phyloP scores from a whole-genome alignment of 495 filamentous ascomycete species.

The Talaromyces proteolyticus region DNA sequence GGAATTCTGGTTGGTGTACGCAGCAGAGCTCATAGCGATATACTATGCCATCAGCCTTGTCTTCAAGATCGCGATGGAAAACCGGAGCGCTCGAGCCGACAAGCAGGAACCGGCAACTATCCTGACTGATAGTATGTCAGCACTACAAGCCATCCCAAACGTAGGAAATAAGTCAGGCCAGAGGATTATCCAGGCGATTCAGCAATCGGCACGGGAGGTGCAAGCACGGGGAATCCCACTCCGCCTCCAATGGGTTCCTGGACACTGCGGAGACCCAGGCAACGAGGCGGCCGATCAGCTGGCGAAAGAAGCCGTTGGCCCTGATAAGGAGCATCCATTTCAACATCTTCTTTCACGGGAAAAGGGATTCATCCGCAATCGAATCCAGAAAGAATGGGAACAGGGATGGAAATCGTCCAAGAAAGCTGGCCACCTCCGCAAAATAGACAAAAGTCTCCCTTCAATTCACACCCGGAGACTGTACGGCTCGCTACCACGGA shows the following conservation, averaged over 20 bases:
- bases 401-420: conserved; percentile 8
- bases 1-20: conserved; percentile 17
- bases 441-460: conserved; percentile 11
- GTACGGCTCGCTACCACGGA: conserved; percentile 10
- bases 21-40: conserved; percentile 16
- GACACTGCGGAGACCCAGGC: conserved; percentile 4
- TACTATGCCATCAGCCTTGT: conserved; percentile 15
- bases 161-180: conserved; percentile 14
- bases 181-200: conserved; percentile 11
- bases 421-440: conserved; percentile 8
- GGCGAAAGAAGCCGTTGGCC: conserved; percentile 7
- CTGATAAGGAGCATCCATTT: conserved; percentile 9
- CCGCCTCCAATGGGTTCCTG: conserved; percentile 15
- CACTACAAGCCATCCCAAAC: conserved; percentile 12
- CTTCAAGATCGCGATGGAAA: conserved; percentile 3
- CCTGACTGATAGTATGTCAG: conserved; percentile 14
- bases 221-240: conserved; percentile 5
- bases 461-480: conserved; percentile 5
- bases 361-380: conserved; percentile 1
- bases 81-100: background rate
- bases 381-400: conserved; percentile 9
- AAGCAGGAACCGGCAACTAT: no score
- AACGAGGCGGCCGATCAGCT: conserved; percentile 8
- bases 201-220: conserved; percentile 7
- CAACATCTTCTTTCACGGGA: conserved; percentile 11